These are phyloP conservation scores for Wallacemonas collosoma DNA, from an alignment of 208 protist genomes.

Conservation along the genomic window DNA sequence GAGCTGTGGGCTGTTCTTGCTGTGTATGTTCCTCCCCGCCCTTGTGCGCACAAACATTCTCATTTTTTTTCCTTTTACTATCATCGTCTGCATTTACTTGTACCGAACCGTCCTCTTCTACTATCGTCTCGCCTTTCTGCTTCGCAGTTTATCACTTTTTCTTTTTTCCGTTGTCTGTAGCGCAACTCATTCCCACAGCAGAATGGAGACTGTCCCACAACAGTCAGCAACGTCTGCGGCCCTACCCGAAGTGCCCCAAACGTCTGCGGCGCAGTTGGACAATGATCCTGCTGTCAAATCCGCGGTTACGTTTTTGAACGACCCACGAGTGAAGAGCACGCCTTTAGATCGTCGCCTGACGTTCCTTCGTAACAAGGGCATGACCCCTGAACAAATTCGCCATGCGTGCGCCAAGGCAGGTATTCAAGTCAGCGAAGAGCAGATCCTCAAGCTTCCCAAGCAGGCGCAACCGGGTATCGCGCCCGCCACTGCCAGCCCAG, in stretches of 20 bases:
- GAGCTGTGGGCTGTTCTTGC: too few relatives aligned
- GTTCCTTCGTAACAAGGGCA: conserved; percentile 78
- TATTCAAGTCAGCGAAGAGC: conserved; percentile 41
- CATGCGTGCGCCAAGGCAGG: conserved; percentile 66
- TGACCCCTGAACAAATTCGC: conserved; percentile 64
- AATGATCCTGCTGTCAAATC: conserved; percentile 35
- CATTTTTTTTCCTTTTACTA: conserved; percentile 14
- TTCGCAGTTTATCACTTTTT: not conserved
- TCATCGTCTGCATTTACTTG: conserved; percentile 4
- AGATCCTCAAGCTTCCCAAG: conserved; percentile 31
- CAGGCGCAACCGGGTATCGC: not conserved
- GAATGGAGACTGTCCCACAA: conserved; percentile 2
- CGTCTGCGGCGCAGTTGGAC: conserved; percentile 21
- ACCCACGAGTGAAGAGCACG: conserved; percentile 58
- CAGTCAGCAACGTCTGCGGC: conserved; percentile 1
- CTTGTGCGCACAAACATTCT: not conserved
- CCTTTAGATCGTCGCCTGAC: conserved; percentile 59
- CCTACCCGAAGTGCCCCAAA: conserved; percentile 26
- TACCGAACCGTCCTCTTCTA: not conserved
- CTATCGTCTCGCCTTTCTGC: not conserved
- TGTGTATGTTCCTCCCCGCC: too few relatives aligned
- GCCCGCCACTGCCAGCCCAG: not conserved
- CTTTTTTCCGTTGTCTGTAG: not conserved
- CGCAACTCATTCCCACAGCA: not conserved
- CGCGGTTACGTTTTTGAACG: conserved; percentile 67